Percentiles rank a stretch among this genome's conserved stretches.
These are phyloP conservation scores for Boletus rufocinnamomeus DNA, from an alignment of 768 basidiomycete species.

Conservation along the genomic window DNA sequence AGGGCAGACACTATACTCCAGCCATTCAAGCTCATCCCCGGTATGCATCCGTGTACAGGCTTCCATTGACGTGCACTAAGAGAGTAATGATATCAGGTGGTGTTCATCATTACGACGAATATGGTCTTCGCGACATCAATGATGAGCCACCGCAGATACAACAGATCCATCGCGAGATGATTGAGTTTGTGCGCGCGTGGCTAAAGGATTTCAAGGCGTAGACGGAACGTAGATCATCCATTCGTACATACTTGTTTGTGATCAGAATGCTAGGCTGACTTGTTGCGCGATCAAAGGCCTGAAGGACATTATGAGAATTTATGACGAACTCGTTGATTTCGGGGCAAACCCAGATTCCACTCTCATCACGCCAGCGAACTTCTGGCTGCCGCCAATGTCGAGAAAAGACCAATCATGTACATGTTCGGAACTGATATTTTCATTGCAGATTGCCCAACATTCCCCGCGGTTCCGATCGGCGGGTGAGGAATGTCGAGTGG, in stretches of 20 bases:
- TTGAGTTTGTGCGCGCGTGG: constrained; percentile 81
- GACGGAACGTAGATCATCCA: background rate
- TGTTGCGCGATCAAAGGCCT: background rate
- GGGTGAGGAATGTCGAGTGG: background rate
- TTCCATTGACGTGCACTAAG: background rate
- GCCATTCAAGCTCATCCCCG: constrained; percentile 86
- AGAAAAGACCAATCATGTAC: constrained; percentile 60
- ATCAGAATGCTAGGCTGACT: background rate
- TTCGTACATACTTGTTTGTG: background rate
- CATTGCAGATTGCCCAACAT: constrained; percentile 84
- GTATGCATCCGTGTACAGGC: constrained; percentile 43
- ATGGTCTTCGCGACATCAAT: constrained; percentile 60
- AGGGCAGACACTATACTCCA: constrained; percentile 69
- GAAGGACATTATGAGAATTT: background rate
- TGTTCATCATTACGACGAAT: constrained; percentile 73
- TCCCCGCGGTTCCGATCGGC: constrained; percentile 40
- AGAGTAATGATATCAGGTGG: constrained; percentile 44
- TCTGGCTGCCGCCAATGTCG: constrained; percentile 80
- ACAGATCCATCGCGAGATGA: constrained; percentile 78
- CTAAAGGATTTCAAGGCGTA: constrained; percentile 44
- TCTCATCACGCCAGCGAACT: constrained; percentile 70
- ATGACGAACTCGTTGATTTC: background rate
- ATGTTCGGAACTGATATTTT: constrained; percentile 2
- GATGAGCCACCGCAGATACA: constrained; percentile 78
- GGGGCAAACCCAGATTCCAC: too few relatives aligned